Evolutionary conservation across 176 grass and related monocot genomes (phyloP).

Genomic region (Cenchrus americanus): DNA sequence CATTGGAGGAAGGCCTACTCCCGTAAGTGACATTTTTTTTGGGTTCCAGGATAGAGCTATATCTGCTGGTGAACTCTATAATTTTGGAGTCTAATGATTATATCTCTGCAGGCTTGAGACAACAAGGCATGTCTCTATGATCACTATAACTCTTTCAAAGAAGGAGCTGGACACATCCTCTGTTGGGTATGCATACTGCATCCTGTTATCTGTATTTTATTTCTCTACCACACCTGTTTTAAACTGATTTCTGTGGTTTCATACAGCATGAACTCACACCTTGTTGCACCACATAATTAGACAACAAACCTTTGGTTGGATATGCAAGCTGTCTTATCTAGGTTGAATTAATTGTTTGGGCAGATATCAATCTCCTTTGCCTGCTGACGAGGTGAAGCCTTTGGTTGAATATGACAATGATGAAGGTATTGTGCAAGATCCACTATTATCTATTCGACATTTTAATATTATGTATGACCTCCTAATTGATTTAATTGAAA

Average conservation of each 20-base stretch:
- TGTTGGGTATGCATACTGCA: slow-evolving; percentile 60
- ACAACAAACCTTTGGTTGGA: not conserved
- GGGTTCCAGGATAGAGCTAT: slow-evolving; percentile 7
- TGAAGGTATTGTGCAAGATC: slow-evolving; percentile 59
- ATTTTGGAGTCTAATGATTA: slow-evolving; percentile 15
- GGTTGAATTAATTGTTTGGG: slow-evolving; percentile 38
- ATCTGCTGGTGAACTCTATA: not conserved
- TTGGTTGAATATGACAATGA: slow-evolving; percentile 84
- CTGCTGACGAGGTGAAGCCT: slow-evolving; percentile 75
- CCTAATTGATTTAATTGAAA: slow-evolving; percentile 33
- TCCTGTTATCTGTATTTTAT: not conserved
- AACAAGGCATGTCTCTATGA: slow-evolving; percentile 93
- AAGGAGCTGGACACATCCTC: slow-evolving; percentile 76
- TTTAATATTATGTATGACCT: not conserved
- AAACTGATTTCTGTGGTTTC: not conserved
- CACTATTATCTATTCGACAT: not conserved
- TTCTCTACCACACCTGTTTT: not conserved
- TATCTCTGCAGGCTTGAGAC: slow-evolving; percentile 78
- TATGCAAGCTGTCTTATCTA: not conserved
- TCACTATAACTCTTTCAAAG: slow-evolving; percentile 88
- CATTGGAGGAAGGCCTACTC: slow-evolving; percentile 95
- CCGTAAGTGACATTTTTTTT: slow-evolving; percentile 59
- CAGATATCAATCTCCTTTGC: slow-evolving; percentile 97
- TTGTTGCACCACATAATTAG: not conserved
- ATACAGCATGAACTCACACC: not conserved